A percentile compares a stretch with the other conserved stretches of the same genome.
Evolutionary conservation across 2,329 filamentous ascomycete species (phyloP).

Genomic region (Alternaria metachromatica): DNA sequence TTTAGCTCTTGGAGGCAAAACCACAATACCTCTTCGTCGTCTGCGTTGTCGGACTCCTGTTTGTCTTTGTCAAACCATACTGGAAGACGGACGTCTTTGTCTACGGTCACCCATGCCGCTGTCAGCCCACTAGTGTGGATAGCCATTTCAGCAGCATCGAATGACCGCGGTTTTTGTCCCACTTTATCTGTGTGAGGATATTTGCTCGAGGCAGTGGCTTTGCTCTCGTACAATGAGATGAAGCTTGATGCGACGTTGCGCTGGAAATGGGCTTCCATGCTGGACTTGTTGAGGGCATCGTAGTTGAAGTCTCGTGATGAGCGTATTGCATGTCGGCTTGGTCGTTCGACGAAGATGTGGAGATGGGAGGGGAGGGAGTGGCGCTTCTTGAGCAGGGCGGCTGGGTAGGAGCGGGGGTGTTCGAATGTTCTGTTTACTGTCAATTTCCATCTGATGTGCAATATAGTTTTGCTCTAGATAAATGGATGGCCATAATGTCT

Average conservation of each 20-base stretch:
- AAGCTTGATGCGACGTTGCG: neutral
- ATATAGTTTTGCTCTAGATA: neutral
- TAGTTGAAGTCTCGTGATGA: neutral
- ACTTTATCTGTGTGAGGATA: neutral
- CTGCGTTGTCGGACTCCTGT: neutral
- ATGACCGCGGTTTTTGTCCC: neutral
- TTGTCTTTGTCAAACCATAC: slow-evolving; percentile 6
- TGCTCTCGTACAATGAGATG: slow-evolving; percentile 4
- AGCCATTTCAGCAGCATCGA: neutral
- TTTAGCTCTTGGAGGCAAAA: slow-evolving; percentile 14
- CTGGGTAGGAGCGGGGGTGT: neutral
- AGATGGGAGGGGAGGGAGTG: neutral
- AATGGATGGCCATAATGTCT: neutral
- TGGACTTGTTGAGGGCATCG: neutral
- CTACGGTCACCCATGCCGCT: neutral
- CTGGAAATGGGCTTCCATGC: slow-evolving; percentile 3
- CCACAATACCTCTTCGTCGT: slow-evolving; percentile 7
- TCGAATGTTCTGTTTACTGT: neutral
- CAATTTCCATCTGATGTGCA: neutral
- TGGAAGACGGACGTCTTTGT: neutral
- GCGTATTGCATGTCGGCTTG: neutral
- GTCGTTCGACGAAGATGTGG: neutral
- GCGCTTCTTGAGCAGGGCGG: neutral
- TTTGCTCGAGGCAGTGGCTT: neutral
- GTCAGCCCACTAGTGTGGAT: neutral